These are phyloP conservation scores for Nicotiana attenuata DNA, from an alignment of 257 asterid genomes.

Conservation along the genomic window DNA sequence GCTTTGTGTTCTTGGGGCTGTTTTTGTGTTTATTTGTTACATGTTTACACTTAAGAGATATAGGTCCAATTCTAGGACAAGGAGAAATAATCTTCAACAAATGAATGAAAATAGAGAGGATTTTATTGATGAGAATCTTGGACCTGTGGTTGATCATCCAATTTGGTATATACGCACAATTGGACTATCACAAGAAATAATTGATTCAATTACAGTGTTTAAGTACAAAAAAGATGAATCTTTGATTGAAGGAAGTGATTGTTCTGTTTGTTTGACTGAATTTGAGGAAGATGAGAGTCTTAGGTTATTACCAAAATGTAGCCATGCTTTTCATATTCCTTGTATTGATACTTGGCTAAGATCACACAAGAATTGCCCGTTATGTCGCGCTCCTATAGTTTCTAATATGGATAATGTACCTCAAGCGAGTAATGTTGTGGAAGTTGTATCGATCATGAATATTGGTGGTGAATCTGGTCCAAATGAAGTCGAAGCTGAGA, in stretches of 20 bases:
- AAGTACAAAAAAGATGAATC: constrained; percentile 33
- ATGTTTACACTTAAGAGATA: constrained; percentile 31
- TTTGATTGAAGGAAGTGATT: constrained; percentile 50
- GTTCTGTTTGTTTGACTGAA: constrained; percentile 69
- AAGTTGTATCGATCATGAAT: background rate
- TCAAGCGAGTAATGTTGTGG: background rate
- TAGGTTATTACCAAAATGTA: constrained; percentile 76
- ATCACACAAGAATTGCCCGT: constrained; percentile 71
- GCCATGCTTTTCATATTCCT: constrained; percentile 66
- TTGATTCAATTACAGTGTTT: constrained; percentile 56
- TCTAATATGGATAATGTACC: background rate
- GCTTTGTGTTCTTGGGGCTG: constrained; percentile 50
- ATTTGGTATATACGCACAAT: constrained; percentile 60
- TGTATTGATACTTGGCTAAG: constrained; percentile 82
- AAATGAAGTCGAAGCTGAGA: background rate
- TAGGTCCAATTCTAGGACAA: constrained; percentile 21
- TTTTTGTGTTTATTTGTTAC: constrained; percentile 41
- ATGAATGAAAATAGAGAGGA: constrained; percentile 21
- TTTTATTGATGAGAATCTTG: constrained; percentile 36
- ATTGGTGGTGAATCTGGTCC: background rate
- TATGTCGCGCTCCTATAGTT: constrained; percentile 67
- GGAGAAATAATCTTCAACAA: constrained; percentile 3
- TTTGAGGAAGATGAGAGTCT: constrained; percentile 60
- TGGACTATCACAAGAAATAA: constrained; percentile 50
- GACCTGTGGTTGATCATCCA: constrained; percentile 46